Percentiles rank a stretch among this genome's conserved stretches.
phyloP scores from a whole-genome alignment of 75 land plant genomes.

The Gnetum montanum region DNA sequence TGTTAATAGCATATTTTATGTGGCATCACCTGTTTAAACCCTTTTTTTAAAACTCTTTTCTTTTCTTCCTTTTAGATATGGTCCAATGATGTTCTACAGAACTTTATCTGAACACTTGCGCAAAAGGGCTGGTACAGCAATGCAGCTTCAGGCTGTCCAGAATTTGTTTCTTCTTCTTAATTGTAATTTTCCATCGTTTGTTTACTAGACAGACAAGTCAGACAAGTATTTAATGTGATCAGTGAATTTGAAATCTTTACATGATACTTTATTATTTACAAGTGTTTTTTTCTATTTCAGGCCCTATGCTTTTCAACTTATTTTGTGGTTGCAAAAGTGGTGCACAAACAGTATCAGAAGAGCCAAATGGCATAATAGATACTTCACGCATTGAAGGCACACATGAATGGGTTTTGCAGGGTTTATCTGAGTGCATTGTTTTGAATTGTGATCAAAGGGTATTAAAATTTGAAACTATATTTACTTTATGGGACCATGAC shows the following conservation, averaged over 20 bases:
- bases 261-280: too few species aligned
- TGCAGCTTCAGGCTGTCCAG: constrained; percentile 33
- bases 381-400: constrained; percentile 5
- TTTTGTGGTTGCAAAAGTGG: constrained; percentile 2
- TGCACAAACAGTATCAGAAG: not conserved
- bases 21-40: not conserved
- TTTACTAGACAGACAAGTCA: too few species aligned
- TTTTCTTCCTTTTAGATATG: constrained; percentile 32
- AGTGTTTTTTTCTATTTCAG: not conserved
- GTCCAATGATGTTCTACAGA: constrained; percentile 14
- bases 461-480: too few species aligned
- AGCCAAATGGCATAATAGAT: not conserved
- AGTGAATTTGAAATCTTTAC: too few species aligned
- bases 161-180: constrained; percentile 40
- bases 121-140: constrained; percentile 27
- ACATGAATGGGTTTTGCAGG: constrained; percentile 4
- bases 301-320: constrained; percentile 2
- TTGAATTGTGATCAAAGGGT: not conserved
- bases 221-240: too few species aligned
- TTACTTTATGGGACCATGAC: too few species aligned
- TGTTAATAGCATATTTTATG: too few species aligned
- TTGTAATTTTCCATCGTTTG: constrained; percentile 29
- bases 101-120: constrained; percentile 20
- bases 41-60: constrained; percentile 2
- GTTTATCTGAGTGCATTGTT: not conserved